Percentiles rank a stretch among this genome's conserved stretches.
phyloP scores from a whole-genome alignment of 2,329 filamentous ascomycete species.

The Orbilia blumenaviensis region DNA sequence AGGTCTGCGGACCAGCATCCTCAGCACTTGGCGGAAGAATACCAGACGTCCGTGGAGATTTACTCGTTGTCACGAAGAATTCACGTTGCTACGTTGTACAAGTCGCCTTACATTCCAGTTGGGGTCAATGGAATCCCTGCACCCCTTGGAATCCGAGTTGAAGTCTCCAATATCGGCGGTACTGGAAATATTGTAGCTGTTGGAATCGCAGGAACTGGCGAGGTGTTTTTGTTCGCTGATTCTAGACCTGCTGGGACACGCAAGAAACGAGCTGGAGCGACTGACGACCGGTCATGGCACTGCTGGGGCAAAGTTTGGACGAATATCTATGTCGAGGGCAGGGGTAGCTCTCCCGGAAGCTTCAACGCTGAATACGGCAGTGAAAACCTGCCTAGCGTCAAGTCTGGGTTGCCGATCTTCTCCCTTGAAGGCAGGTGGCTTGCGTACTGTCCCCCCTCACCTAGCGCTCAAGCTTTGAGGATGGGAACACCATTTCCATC shows the following conservation, averaged over 20 bases:
- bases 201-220: slow-evolving; percentile 57
- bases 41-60: slow-evolving; percentile 58
- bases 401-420: slow-evolving; percentile 71
- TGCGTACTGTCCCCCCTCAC: slow-evolving; percentile 74
- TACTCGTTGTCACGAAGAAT: slow-evolving; percentile 57
- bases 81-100: slow-evolving; percentile 57
- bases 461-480: slow-evolving; percentile 64
- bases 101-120: slow-evolving; percentile 56
- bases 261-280: slow-evolving; percentile 49
- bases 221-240: slow-evolving; percentile 56
- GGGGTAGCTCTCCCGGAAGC: slow-evolving; percentile 63
- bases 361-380: slow-evolving; percentile 38
- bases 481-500: slow-evolving; percentile 70
- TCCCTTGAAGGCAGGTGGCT: slow-evolving; percentile 78
- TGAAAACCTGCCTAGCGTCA: slow-evolving; percentile 59
- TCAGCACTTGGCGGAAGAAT: slow-evolving; percentile 55
- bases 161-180: slow-evolving; percentile 54
- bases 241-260: slow-evolving; percentile 27
- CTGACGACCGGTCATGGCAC: slow-evolving; percentile 62
- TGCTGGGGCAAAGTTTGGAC: slow-evolving; percentile 96
- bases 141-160: slow-evolving; percentile 55
- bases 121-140: slow-evolving; percentile 54
- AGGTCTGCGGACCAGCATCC: slow-evolving; percentile 54
- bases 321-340: slow-evolving; percentile 72
- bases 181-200: slow-evolving; percentile 56